Base-by-base conservation (phyloP, 2,329 filamentous ascomycete genomes). In the Aureobasidium lini region DNA sequence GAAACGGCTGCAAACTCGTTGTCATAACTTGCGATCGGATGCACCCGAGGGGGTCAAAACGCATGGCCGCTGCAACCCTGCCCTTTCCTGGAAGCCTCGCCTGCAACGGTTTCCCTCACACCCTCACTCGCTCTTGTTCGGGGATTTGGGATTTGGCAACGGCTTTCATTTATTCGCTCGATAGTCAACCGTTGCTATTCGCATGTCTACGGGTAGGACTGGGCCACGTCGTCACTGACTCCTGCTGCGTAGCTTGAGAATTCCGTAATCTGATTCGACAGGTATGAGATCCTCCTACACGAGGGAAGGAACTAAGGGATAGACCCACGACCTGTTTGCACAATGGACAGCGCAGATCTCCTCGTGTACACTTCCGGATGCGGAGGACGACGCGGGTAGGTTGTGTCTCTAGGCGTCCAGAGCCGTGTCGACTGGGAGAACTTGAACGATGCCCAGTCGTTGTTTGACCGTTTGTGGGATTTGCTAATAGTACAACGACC, bases 141-240 rank as follows among this genome's bases (percentile, higher is more conserved):
- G 31, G 53, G 32, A 44, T 34, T 16, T 57, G 34, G 49, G 49
- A 52, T 40, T 57, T 39, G 28, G 18, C 54, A 57, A 57, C 54
- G 54, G 54, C 44, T 57, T 57, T 57, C 43, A 57, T 57, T 57
- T 57, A 15, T 57, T 57, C 32, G 42, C 32, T 57, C 53, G 53
- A 57, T 57, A 57, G 43, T 57, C 32, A 36, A 23, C 54, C 53
- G 53, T 57, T 57, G 42, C 16, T 10, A 40, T 47, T 46, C 32
- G 23, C 7, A 42, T 36, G 10, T 10, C n/a, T 36, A 44, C 40
- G 49, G 37, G 7, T 10, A 53, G 13, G 28, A 53, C 49, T 53
- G 31, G 49, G 49, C 37, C 49, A 42, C 49, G n/a, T 43, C 49
- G 49, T 53, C 49, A 53, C 49, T 53, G 34, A 29, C 32, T 53